These are phyloP conservation scores for Xylaria sp. DNA, from an alignment of 2,329 filamentous ascomycete genomes.

Conservation along the genomic window DNA sequence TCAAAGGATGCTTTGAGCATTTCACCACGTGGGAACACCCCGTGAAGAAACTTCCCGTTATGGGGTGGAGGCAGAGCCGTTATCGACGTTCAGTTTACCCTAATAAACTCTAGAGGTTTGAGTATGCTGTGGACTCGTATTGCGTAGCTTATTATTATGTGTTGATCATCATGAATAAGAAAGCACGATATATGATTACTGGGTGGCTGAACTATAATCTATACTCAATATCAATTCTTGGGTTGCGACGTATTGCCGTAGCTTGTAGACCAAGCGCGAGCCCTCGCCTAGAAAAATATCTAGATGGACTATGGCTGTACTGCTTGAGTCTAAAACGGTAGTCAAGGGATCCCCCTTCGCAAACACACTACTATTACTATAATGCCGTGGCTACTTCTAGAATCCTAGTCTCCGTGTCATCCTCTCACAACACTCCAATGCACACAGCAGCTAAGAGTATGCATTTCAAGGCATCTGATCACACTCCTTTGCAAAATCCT, in stretches of 20 bases:
- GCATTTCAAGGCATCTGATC: neutral
- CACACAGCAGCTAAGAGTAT: neutral
- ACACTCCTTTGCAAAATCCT: neutral
- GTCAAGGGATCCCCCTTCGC: neutral
- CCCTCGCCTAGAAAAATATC: too few relatives aligned
- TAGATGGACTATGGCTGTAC: too few relatives aligned
- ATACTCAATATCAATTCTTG: too few relatives aligned
- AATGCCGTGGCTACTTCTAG: neutral
- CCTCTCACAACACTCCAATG: neutral
- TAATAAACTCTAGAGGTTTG: conserved; percentile 2
- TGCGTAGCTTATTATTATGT: too few relatives aligned
- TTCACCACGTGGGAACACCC: conserved; percentile 35
- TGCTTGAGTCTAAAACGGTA: too few relatives aligned
- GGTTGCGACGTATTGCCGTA: too few relatives aligned
- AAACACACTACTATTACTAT: conserved; percentile 1
- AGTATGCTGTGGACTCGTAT: too few relatives aligned
- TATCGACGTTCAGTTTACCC: neutral
- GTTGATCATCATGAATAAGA: too few relatives aligned
- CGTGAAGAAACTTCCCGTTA: conserved; percentile 3
- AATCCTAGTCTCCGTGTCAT: neutral
- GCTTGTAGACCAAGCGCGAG: too few relatives aligned
- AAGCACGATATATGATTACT: too few relatives aligned
- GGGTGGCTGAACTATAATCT: too few relatives aligned
- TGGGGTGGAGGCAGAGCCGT: conserved; percentile 20
- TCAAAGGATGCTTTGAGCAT: conserved; percentile 46